These are phyloP conservation scores for Leccinum barrowsii DNA, from an alignment of 768 basidiomycete genomes.

Conservation along the genomic window DNA sequence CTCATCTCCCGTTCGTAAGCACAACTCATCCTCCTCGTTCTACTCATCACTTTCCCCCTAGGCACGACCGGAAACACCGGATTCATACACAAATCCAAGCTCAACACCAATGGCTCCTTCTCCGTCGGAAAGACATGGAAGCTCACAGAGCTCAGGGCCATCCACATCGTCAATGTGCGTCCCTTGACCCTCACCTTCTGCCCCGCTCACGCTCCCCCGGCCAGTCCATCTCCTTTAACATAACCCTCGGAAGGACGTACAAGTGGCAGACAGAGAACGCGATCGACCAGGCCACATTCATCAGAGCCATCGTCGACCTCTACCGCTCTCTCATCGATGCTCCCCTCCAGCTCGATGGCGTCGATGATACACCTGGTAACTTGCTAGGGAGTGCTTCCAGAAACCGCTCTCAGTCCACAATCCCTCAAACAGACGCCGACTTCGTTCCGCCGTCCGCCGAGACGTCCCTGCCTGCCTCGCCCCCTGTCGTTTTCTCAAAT, in stretches of 20 bases:
- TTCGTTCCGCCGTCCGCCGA: not conserved
- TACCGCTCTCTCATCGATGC: slow-evolving; percentile 49
- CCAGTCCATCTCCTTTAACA: slow-evolving; percentile 66
- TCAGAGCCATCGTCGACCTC: slow-evolving; percentile 61
- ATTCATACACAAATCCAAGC: slow-evolving; percentile 93
- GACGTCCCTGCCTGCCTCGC: not conserved
- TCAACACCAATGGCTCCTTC: slow-evolving; percentile 91
- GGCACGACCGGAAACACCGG: slow-evolving; percentile 61
- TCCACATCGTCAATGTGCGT: slow-evolving; percentile 76
- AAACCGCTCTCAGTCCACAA: slow-evolving; percentile 7
- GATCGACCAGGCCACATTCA: slow-evolving; percentile 69
- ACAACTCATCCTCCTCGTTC: not conserved
- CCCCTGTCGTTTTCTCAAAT: slow-evolving; percentile 4
- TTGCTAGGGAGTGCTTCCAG: not conserved
- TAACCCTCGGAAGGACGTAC: slow-evolving; percentile 88
- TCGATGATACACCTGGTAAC: slow-evolving; percentile 43
- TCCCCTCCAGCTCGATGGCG: slow-evolving; percentile 56
- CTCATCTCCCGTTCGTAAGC: slow-evolving; percentile 77
- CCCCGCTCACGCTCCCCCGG: slow-evolving; percentile 11
- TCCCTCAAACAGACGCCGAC: slow-evolving; percentile 16
- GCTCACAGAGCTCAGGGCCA: slow-evolving; percentile 71
- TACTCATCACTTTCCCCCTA: slow-evolving; percentile 23
- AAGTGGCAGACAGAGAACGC: slow-evolving; percentile 81
- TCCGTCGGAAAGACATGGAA: slow-evolving; percentile 98
- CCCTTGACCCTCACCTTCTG: not conserved